A percentile compares a stretch with the other conserved stretches of the same genome.
Evolutionary conservation across 192 early-diverging fungal genomes (phyloP).

Genomic region (Funneliformis mosseae): DNA sequence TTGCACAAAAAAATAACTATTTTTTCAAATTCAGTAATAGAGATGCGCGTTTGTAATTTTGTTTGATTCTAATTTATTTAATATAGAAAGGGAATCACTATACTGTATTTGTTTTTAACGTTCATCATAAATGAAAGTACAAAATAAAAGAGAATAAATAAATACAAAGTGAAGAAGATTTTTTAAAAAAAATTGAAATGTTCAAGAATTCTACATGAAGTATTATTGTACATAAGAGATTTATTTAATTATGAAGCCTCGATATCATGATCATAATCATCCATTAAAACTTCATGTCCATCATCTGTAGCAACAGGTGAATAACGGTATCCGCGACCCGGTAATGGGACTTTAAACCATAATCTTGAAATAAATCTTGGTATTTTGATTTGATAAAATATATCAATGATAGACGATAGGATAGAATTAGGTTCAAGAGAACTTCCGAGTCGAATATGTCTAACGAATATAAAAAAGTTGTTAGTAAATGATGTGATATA

Average conservation of each 20-base stretch:
- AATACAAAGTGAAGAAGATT: too few species aligned
- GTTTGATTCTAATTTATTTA: too few species aligned
- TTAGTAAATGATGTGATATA: not conserved
- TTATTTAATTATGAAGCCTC: not conserved
- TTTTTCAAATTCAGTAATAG: too few species aligned
- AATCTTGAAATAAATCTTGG: conserved; percentile 37
- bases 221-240: too few species aligned
- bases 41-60: too few species aligned
- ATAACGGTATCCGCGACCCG: conserved; percentile 36
- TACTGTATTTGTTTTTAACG: too few species aligned
- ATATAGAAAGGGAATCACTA: too few species aligned
- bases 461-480: not conserved
- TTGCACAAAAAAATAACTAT: too few species aligned
- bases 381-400: conserved; percentile 36
- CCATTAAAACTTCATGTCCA: conserved; percentile 40
- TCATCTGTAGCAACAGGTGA: conserved; percentile 42
- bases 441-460: conserved; percentile 1
- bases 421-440: conserved; percentile 12
- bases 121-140: too few species aligned
- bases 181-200: too few species aligned
- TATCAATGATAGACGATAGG: conserved; percentile 30
- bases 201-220: too few species aligned
- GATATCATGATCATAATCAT: conserved; percentile 42
- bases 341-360: conserved; percentile 37
- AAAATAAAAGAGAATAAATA: too few species aligned